Evolutionary conservation across 345 rosid species (phyloP), one percentile per base, ranked within the genome.

Genomic region (Turnera subulata): DNA sequence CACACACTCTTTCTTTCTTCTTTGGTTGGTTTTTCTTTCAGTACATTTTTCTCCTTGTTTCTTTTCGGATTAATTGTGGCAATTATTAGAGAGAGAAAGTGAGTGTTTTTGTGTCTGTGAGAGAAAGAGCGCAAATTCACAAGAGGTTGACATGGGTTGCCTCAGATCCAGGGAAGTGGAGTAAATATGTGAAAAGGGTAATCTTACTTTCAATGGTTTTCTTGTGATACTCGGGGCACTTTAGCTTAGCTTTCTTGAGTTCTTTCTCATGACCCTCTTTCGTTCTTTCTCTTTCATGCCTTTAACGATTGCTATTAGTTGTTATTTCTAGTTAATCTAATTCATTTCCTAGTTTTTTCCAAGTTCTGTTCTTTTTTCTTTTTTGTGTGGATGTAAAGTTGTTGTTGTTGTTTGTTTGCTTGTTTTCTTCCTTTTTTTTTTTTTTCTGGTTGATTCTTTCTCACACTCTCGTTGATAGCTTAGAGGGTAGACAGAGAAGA

Each of bases 141-240:
- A 63, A 71, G 80, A 65, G 85, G 84, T 57, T 66, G 73, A 61
- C 63, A 71, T 67, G 69, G 73, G 72, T 85, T 82, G 68, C 92
- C 84, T 80, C 59, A 59, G 82, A 79, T 82, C 84, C 81, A 71
- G 86, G 92, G 76, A 76, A 76, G 75, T 59, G 62, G 55, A 58
- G 59, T 52, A 53, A 59, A 59, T 65, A 58, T 49, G 69, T 53
- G 69, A 69, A 72, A 68, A 75, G 64, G 65, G 46, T 54, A 53
- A 11, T 49, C 21, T 46, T 62, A 66, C 73, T 74, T 78, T 62
- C 50, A 66, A 61, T 65, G 73, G 68, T 69, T 78, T 71, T 74
- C 84, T 60, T 78, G 81, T 77, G 85, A 78, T 72, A 75, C 72
- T 70, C 61, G 75, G 66, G 59, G 64, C 4, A 29, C 35, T 29